Evolutionary conservation across 2,329 filamentous ascomycete species (phyloP).

Genomic region (Penicillium sp.): DNA sequence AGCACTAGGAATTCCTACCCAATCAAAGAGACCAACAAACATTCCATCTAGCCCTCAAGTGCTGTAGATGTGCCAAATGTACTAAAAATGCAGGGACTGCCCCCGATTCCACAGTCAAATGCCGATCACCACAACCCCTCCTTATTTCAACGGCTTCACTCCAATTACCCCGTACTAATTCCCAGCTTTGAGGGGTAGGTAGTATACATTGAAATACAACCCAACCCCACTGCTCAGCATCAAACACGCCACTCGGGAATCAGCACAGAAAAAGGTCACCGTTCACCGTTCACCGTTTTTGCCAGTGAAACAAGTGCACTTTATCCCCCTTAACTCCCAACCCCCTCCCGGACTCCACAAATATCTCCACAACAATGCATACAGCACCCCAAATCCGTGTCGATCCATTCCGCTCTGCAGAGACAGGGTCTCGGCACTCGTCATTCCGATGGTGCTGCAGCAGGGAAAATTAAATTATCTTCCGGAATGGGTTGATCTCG

Average conservation of each 20-base stretch:
- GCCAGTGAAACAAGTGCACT: background rate
- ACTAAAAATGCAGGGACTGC: background rate
- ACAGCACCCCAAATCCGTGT: background rate
- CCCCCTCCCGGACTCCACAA: background rate
- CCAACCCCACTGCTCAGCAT: background rate
- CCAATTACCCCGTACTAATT: background rate
- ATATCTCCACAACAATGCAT: background rate
- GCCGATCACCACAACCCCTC: background rate
- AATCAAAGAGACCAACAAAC: background rate
- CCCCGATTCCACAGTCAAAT: background rate
- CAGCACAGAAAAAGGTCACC: background rate
- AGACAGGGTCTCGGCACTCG: background rate
- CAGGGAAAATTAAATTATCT: background rate
- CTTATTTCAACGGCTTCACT: background rate
- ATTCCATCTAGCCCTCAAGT: background rate
- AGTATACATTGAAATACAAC: background rate
- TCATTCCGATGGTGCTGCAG: slow-evolving; percentile 1
- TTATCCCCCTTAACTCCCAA: slow-evolving; percentile 1
- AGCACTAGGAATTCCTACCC: background rate
- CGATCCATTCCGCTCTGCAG: slow-evolving; percentile 2
- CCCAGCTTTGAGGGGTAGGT: background rate
- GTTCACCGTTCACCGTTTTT: background rate
- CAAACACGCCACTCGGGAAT: background rate
- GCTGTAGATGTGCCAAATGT: background rate
- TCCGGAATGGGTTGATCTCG: background rate